These are phyloP conservation scores for Colletotrichum cordylinicola DNA, from an alignment of 2,329 filamentous ascomycete species.

Conservation along the genomic window DNA sequence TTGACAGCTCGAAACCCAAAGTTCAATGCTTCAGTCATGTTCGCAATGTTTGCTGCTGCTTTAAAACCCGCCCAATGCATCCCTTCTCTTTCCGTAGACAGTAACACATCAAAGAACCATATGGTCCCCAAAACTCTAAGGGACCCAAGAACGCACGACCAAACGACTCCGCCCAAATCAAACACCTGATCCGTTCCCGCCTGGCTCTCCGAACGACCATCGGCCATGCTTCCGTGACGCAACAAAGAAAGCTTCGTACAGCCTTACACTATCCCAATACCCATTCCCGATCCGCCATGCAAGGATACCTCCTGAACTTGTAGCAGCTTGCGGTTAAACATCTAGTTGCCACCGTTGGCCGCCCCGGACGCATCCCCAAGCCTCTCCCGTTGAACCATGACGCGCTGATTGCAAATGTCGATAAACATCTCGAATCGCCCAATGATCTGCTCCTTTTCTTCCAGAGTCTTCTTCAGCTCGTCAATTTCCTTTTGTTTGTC, in stretches of 20 bases:
- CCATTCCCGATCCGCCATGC: slow-evolving; percentile 24
- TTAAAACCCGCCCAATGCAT: slow-evolving; percentile 19
- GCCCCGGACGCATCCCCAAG: slow-evolving; percentile 33
- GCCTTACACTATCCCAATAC: background rate
- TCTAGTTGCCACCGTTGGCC: background rate
- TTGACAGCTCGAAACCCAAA: background rate
- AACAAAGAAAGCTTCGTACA: slow-evolving; percentile 18
- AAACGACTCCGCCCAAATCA: slow-evolving; percentile 15
- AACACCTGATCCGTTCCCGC: slow-evolving; percentile 12
- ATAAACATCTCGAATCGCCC: slow-evolving; percentile 73
- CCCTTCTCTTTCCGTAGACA: background rate
- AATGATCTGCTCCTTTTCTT: slow-evolving; percentile 68
- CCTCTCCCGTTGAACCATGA: slow-evolving; percentile 67
- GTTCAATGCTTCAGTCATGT: slow-evolving; percentile 13
- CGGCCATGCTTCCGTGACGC: slow-evolving; percentile 15
- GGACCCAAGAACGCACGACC: slow-evolving; percentile 2
- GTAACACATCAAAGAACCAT: background rate
- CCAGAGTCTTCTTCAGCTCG: slow-evolving; percentile 62
- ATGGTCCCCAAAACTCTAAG: slow-evolving; percentile 7
- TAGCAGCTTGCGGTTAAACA: background rate
- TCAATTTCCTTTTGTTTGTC: slow-evolving; percentile 65
- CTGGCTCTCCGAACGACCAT: slow-evolving; percentile 4
- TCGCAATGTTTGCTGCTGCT: slow-evolving; percentile 17
- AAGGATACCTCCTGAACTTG: background rate
- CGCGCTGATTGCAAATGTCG: slow-evolving; percentile 71